Evolutionary conservation across 2,329 filamentous ascomycete genomes (phyloP).

Genomic region (Trichoderma cornu-damae): DNA sequence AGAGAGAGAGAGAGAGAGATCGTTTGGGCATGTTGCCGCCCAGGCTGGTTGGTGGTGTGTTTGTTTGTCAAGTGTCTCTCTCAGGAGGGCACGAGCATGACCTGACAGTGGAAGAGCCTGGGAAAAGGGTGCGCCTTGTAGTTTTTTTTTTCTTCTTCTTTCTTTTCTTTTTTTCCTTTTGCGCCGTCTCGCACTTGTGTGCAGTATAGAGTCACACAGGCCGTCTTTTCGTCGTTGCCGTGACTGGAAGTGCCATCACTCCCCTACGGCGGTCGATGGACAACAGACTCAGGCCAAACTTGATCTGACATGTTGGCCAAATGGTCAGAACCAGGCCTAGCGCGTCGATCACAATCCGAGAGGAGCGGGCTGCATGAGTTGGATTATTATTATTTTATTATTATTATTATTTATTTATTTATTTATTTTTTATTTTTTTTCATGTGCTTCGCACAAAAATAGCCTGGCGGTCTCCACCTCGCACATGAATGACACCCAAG

Average conservation of each 20-base stretch:
- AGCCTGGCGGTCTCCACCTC: not conserved
- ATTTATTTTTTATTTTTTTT: conserved; percentile 14
- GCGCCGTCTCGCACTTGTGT: not conserved
- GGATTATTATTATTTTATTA: too few species aligned
- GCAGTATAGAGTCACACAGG: not conserved
- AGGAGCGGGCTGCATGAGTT: conserved; percentile 14
- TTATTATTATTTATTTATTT: too few species aligned
- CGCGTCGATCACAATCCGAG: conserved; percentile 18
- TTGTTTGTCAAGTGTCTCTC: too few species aligned
- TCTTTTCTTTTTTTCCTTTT: too few species aligned
- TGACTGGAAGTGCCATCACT: not conserved
- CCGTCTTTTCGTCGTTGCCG: not conserved
- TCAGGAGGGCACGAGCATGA: not conserved
- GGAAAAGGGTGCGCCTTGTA: too few species aligned
- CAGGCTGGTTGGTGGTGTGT: conserved; percentile 15
- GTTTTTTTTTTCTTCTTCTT: too few species aligned
- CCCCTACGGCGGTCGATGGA: not conserved
- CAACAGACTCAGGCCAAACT: not conserved
- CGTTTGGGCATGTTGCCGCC: conserved; percentile 14
- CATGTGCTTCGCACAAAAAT: not conserved
- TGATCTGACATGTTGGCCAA: conserved; percentile 6
- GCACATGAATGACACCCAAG: conserved; percentile 6
- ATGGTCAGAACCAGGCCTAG: conserved; percentile 12
- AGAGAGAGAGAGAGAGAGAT: not conserved
- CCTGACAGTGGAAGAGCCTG: not conserved